Evolutionary conservation across 2,329 filamentous ascomycete species (phyloP), one percentile per base, ranked within the genome.

Genomic region (Arthroderma uncinatum): DNA sequence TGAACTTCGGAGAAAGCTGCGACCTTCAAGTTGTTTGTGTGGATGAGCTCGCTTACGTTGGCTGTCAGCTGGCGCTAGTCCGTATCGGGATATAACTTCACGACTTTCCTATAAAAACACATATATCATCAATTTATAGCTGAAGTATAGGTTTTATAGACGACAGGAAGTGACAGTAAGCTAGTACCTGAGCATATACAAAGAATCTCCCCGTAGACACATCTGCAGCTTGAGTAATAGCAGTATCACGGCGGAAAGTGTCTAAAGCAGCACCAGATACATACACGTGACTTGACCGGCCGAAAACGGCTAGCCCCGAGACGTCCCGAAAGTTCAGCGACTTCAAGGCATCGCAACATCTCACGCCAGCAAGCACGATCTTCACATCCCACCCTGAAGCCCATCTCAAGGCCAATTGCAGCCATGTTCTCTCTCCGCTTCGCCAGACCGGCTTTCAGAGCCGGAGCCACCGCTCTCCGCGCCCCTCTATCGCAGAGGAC

Each of bases 361-460:
- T 30, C 53, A 25, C 42, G 34, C 30, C 53, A 53, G 36, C 56
- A 54, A 56, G 42, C 21, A 21, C 53, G 58, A 56, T 25, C 53
- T 42, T 21, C 34, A 30, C 48, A n/a, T 44, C 34, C 53, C 16
- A 34, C n/a, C 56, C 34, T 40, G 55, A 40, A 42, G 44, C 63
- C 44, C 25, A 65, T 64, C 61, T 57, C 66, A 47, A 23, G 54
- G 30, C 52, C 58, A 59, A 67, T 70, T 70, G 66, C 53, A 48
- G 72, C 65, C 64, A 97, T 97, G 92, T 95, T 90, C 84, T 87
- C 89, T 76, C 79, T 96, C 78, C 89, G 91, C 77, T 81, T 95
- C 77, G 88, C 90, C 80, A 87, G 92, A 77, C 83, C 84, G 76
- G 92, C 89, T 79, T 81, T 95, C 74, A 82, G 89, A 78, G 88